Evolutionary conservation across 176 grass and related monocot genomes (phyloP).

Genomic region (Juncus effusus): DNA sequence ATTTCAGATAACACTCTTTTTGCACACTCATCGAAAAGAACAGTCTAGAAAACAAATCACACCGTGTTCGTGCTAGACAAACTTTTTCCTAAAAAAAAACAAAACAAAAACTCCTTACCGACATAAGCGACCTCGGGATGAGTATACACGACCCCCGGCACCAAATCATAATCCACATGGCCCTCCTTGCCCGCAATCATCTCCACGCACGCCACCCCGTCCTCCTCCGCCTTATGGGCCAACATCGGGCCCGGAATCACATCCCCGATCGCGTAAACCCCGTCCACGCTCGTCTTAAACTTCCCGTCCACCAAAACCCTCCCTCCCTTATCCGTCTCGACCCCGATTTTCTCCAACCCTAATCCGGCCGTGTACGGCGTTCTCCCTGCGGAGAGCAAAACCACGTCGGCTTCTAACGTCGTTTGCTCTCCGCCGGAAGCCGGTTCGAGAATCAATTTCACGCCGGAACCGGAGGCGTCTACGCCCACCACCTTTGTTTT

Average conservation of each 20-base stretch:
- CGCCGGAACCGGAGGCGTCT: slow-evolving; percentile 75
- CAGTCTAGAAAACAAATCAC: too few species aligned
- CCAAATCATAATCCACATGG: slow-evolving; percentile 86
- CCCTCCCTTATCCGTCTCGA: slow-evolving; percentile 78
- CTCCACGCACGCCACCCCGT: slow-evolving; percentile 90
- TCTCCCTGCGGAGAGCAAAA: slow-evolving; percentile 87
- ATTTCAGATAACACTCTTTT: too few species aligned
- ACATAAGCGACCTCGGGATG: slow-evolving; percentile 93
- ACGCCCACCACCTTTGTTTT: slow-evolving; percentile 88
- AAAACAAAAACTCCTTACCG: slow-evolving; percentile 18
- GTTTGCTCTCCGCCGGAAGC: slow-evolving; percentile 83
- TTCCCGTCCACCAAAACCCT: slow-evolving; percentile 80
- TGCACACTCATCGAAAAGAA: too few species aligned
- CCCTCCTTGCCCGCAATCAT: slow-evolving; percentile 95
- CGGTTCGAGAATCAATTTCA: slow-evolving; percentile 78
- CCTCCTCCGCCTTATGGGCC: slow-evolving; percentile 98
- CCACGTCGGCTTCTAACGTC: slow-evolving; percentile 81
- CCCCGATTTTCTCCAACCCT: slow-evolving; percentile 67
- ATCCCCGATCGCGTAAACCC: slow-evolving; percentile 94
- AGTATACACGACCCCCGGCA: slow-evolving; percentile 93
- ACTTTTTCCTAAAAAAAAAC: too few species aligned
- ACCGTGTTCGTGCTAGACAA: too few species aligned
- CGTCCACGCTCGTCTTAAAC: slow-evolving; percentile 83
- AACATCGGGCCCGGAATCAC: slow-evolving; percentile 98
- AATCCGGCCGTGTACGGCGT: slow-evolving; percentile 68